Evolutionary conservation across 139 green algal species (phyloP).

Genomic region (Diplosphaera chodatii): DNA sequence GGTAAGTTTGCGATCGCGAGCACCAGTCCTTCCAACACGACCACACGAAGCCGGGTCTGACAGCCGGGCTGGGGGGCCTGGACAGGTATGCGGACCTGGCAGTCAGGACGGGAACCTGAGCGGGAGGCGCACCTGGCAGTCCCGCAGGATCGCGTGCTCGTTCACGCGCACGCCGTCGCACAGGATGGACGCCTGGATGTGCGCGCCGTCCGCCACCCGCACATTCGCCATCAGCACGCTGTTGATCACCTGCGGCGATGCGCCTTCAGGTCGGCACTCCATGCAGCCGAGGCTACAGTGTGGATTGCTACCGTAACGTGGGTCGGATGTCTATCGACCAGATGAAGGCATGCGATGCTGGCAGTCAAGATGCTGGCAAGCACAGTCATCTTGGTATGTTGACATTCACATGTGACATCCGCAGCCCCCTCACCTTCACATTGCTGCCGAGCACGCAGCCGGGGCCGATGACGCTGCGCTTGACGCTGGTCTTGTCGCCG

Average conservation of each 20-base stretch:
- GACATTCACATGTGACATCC: too few species aligned
- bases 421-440: conserved; percentile 41
- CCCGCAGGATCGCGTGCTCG: background rate
- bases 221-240: conserved; percentile 71
- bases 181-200: conserved; percentile 77
- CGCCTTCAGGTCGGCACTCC: background rate
- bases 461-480: conserved; percentile 71
- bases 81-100: too few species aligned
- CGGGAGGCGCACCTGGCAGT: background rate
- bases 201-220: conserved; percentile 53
- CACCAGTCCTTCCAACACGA: too few species aligned
- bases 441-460: conserved; percentile 63
- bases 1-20: too few species aligned
- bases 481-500: conserved; percentile 82
- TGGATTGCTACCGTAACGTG: too few species aligned
- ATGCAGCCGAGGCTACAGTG: background rate
- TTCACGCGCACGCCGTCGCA: conserved; percentile 23
- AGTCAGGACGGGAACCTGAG: too few species aligned
- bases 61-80: too few species aligned
- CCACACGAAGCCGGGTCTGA: too few species aligned
- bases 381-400: too few species aligned
- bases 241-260: conserved; percentile 52
- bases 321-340: too few species aligned
- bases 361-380: too few species aligned
- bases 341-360: too few species aligned